These are phyloP conservation scores for Cytospora mali DNA, from an alignment of 2,329 filamentous ascomycete genomes.

Conservation along the genomic window DNA sequence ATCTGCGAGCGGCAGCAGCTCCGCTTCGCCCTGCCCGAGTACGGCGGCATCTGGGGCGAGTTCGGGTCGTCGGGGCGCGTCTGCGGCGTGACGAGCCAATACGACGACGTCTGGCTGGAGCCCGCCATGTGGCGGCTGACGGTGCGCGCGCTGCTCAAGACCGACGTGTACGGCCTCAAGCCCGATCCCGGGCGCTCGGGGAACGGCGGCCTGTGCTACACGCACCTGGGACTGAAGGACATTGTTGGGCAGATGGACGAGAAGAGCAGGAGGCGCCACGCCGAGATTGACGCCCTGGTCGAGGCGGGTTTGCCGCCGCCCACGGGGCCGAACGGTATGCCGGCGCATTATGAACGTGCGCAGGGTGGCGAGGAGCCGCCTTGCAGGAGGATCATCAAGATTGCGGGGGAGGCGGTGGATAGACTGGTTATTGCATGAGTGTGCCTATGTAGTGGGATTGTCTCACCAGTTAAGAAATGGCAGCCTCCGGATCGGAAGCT, in stretches of 20 bases:
- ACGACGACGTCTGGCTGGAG: constrained; percentile 46
- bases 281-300: constrained; percentile 49
- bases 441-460: no score
- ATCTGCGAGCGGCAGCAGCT: constrained; percentile 45
- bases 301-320: constrained; percentile 40
- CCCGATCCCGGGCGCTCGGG: constrained; percentile 28
- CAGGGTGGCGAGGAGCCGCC: constrained; percentile 42
- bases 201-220: constrained; percentile 25
- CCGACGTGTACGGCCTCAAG: constrained; percentile 59
- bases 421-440: constrained; percentile 56
- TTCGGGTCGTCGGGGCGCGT: constrained; percentile 33
- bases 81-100: constrained; percentile 33
- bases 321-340: constrained; percentile 14
- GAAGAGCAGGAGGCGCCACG: constrained; percentile 51
- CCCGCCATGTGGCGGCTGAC: constrained; percentile 57
- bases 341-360: not conserved
- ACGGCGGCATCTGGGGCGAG: constrained; percentile 53
- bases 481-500: not conserved
- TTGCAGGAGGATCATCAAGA: constrained; percentile 56
- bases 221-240: constrained; percentile 56
- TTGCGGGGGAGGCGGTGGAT: constrained; percentile 57
- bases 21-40: constrained; percentile 47
- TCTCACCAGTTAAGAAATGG: not conserved
- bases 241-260: constrained; percentile 57
- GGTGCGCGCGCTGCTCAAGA: constrained; percentile 55